Conservation (phyloP, 495 filamentous ascomycete species). For the Aspergillus biplanus region DNA sequence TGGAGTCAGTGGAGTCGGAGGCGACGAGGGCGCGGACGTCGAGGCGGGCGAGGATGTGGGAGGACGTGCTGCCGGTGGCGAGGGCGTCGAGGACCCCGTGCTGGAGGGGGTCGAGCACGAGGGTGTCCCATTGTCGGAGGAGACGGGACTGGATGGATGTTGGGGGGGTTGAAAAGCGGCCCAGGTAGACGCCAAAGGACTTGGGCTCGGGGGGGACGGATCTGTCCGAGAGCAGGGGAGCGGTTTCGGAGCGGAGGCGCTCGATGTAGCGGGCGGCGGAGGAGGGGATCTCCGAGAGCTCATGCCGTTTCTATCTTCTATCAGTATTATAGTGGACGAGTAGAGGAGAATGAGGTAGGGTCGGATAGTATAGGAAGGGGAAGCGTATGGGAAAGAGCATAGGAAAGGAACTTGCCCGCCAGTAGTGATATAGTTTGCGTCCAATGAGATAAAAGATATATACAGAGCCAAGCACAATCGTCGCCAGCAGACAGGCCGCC, state of each 20-base stretch:
- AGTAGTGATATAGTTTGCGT: conserved; percentile 12
- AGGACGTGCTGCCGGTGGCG: conserved; percentile 20
- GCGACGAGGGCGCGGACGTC: conserved; percentile 23
- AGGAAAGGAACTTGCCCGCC: conserved; percentile 17
- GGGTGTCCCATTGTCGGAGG: conserved; percentile 47
- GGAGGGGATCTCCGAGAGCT: conserved; percentile 19
- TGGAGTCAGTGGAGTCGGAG: conserved; percentile 8
- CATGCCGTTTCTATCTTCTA: conserved; percentile 17
- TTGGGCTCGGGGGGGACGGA: conserved; percentile 13
- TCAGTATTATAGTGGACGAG: too few species aligned
- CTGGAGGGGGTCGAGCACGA: conserved; percentile 47
- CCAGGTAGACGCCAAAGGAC: conserved; percentile 51
- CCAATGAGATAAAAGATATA: conserved; percentile 22
- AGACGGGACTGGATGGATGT: conserved; percentile 36
- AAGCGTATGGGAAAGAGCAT: background rate
- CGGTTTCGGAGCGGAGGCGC: conserved; percentile 16
- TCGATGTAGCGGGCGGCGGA: conserved; percentile 16
- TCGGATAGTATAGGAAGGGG: background rate
- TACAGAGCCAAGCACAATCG: conserved; percentile 20
- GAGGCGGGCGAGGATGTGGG: conserved; percentile 34
- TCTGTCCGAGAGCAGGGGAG: background rate
- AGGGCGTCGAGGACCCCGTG: conserved; percentile 40
- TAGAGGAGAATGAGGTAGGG: background rate
- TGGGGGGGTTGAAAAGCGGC: conserved; percentile 38
- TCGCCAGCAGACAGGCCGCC: conserved; percentile 22